phyloP scores from a whole-genome alignment of 768 basidiomycete species.

The Psilocybe cubensis region DNA sequence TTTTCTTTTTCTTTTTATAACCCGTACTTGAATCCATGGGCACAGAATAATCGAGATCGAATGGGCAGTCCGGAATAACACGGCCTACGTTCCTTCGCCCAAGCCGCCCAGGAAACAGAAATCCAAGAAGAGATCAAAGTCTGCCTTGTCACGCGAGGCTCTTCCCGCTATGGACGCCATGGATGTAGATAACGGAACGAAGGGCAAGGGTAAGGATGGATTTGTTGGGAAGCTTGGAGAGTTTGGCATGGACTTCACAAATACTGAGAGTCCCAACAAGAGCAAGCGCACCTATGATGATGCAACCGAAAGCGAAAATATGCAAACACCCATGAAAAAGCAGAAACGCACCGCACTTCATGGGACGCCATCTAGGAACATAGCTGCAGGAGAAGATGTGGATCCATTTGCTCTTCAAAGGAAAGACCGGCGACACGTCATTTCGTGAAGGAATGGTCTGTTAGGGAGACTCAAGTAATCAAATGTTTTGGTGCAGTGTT shows the following conservation, averaged over 20 bases:
- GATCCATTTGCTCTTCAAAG: conserved; percentile 28
- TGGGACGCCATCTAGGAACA: conserved; percentile 23
- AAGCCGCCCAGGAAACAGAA: conserved; percentile 46
- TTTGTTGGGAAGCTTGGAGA: conserved; percentile 25
- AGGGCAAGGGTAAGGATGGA: conserved; percentile 17
- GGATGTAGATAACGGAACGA: conserved; percentile 29
- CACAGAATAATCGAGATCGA: conserved; percentile 82
- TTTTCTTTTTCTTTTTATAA: conserved; percentile 33
- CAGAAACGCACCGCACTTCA: conserved; percentile 25
- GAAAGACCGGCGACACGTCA: conserved; percentile 19
- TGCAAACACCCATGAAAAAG: conserved; percentile 37
- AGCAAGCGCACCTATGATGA: conserved; percentile 39
- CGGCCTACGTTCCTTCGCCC: conserved; percentile 60
- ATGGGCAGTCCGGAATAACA: conserved; percentile 70
- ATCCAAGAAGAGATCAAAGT: conserved; percentile 36
- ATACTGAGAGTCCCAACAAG: conserved; percentile 41
- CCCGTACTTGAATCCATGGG: conserved; percentile 33
- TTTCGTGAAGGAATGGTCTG: conserved; percentile 11
- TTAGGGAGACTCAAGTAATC: conserved; percentile 2
- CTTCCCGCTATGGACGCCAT: conserved; percentile 30
- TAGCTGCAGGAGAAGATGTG: conserved; percentile 34
- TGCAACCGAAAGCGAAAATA: conserved; percentile 26
- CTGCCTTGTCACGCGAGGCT: conserved; percentile 25
- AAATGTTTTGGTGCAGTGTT: conserved; percentile 21
- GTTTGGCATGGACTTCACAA: conserved; percentile 50